Base-by-base conservation (phyloP, 805 yeast genomes). In the Nakazawaea pomicola region DNA sequence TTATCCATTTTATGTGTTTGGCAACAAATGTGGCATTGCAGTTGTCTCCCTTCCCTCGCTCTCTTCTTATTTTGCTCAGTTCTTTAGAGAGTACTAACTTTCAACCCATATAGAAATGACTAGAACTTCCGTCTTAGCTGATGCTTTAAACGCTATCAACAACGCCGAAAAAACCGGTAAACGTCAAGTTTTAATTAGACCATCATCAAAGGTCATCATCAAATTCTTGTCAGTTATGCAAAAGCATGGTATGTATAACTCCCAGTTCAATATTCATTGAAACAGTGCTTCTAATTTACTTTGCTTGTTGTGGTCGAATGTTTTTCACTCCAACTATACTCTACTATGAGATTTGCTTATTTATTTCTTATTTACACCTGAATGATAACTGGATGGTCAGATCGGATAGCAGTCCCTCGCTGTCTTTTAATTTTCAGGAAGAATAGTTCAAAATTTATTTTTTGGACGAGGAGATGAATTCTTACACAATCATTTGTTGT, bases 121-220 rank as follows among this genome's bases (percentile, higher is more conserved):
- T 72, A 90, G 97, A 79, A 80, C 96, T 60, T 90, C 98, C 64
- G 97, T 84, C 72, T 85, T 90, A 71, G 96, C 96, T 67, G 98
- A 90, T 78, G 97, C 97, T 68, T 83, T 90, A 66, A 91, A 91
- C 76, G 83, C 96, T 63, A 90, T 90, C 74, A 89, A 90, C 91
- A 90, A 91, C 74, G 98, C 98, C 75, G 97, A 91, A 78, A 91
- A 89, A 75, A 83, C 96, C 72, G 98, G 98, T 74, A 91, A 90
- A 80, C 86, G 98, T 79, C 98, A 90, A 78, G 97, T 90, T 61
- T 75, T 90, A 67, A 83, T 90, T 74, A 87, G 97, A 83, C 98
- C 98, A 57, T 88, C 97, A 44, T 90, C 97, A 66, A 90, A 90
- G 83, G 98, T 90, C 64, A 89, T 90, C 77, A 79, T 90, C 84